A percentile compares a stretch with the other conserved stretches of the same genome.
Conservation (phyloP, 495 filamentous ascomycete species). For the Staphylotrichum tortipilum region DNA sequence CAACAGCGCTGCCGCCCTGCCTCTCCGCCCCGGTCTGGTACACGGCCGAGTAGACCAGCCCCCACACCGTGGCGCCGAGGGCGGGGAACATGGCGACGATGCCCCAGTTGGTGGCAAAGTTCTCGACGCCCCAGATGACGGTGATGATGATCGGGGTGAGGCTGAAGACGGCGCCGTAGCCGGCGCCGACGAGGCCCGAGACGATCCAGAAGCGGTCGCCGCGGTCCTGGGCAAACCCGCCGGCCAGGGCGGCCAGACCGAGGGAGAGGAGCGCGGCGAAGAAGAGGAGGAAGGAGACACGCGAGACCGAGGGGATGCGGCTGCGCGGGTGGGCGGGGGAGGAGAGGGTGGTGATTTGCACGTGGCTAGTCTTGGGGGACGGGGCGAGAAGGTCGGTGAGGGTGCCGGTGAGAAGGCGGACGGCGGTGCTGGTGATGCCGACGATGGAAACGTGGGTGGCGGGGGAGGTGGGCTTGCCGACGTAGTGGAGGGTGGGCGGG, state of each 20-base stretch:
- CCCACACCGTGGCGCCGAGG: slow-evolving; percentile 75
- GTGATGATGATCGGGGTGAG: slow-evolving; percentile 83
- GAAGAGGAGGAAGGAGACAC: slow-evolving; percentile 67
- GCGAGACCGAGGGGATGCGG: slow-evolving; percentile 53
- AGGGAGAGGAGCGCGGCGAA: slow-evolving; percentile 67
- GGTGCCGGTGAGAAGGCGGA: slow-evolving; percentile 75
- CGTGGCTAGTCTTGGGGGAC: slow-evolving; percentile 32
- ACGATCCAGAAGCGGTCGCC: slow-evolving; percentile 68
- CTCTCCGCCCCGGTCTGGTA: slow-evolving; percentile 58
- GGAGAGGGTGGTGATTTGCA: slow-evolving; percentile 24
- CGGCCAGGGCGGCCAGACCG: slow-evolving; percentile 67
- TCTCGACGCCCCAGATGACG: slow-evolving; percentile 96
- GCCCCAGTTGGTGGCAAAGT: slow-evolving; percentile 97
- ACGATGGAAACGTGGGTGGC: slow-evolving; percentile 90
- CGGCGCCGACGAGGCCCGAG: slow-evolving; percentile 71
- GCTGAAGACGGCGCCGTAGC: slow-evolving; percentile 86
- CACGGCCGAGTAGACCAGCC: slow-evolving; percentile 67
- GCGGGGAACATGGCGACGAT: slow-evolving; percentile 89
- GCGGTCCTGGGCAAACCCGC: slow-evolving; percentile 57
- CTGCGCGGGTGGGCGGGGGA: neutral
- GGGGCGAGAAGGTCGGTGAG: slow-evolving; percentile 85
- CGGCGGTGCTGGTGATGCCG: slow-evolving; percentile 80
- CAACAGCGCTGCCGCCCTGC: neutral
- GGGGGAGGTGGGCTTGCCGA: slow-evolving; percentile 49
- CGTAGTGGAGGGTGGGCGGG: slow-evolving; percentile 44